phyloP scores from a whole-genome alignment of 176 grass and related monocot genomes.

The Zoysia pacifica region DNA sequence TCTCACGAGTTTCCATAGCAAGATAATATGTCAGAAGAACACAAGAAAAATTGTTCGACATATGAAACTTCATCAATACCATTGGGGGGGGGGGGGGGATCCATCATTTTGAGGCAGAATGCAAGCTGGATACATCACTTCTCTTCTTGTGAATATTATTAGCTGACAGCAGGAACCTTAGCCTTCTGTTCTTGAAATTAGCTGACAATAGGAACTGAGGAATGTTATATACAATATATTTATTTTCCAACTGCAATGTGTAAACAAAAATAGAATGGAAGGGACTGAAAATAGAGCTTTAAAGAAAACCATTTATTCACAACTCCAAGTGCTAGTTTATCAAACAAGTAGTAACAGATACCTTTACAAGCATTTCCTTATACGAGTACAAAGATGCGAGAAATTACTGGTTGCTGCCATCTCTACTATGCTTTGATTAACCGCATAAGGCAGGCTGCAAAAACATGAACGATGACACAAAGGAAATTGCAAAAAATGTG shows the following conservation, averaged over 20 bases:
- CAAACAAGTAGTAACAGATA: background rate
- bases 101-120: background rate
- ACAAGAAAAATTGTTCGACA: too few relatives aligned
- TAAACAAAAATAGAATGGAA: background rate
- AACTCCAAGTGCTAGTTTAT: background rate
- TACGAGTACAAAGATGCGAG: background rate
- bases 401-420: background rate
- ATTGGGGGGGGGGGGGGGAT: too few relatives aligned
- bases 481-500: background rate
- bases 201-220: background rate
- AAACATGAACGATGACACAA: constrained; percentile 2
- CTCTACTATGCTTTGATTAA: constrained; percentile 2
- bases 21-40: too few relatives aligned
- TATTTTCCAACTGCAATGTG: constrained; percentile 2
- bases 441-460: constrained; percentile 11
- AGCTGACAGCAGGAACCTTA: background rate
- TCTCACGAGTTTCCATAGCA: background rate
- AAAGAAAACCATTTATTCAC: too few relatives aligned
- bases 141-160: background rate
- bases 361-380: background rate
- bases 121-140: background rate
- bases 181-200: background rate
- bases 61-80: too few relatives aligned
- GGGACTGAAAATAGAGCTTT: too few relatives aligned
- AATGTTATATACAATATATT: background rate